Base-by-base conservation (phyloP, 768 basidiomycete genomes). In the Psilocybe cubensis region DNA sequence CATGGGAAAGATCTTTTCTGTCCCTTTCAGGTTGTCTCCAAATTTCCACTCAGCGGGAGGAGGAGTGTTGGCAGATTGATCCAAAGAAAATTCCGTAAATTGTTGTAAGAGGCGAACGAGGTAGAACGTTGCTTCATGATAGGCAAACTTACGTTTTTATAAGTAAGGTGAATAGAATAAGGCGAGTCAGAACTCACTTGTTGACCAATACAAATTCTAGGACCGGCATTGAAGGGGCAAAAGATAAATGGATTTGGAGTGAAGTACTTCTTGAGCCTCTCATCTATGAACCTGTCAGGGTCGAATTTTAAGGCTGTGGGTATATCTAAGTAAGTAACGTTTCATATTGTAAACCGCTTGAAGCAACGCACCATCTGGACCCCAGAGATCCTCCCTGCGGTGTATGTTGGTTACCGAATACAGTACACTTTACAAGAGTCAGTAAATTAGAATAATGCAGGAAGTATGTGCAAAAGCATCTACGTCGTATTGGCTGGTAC, bases 141-240 rank as follows among this genome's bases (percentile, higher is more conserved):
- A 88, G 7, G 87, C 87, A 64, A 87, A 86, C 81, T 87, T 35
- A 4, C 17, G 28, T 9, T 8, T n/a, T 18, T 23, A 28, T 48
- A n/a, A 29, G 25, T 5, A n/a, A 29, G 25, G 31, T 29, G 82
- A 6, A 1, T 20, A n/a, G 4, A 4, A 14, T 3, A 21, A 12
- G n/a, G 14, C 21, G 8, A 18, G 18, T 4, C 17, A 12, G 5
- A 48, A 17, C 58, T 6, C 27, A 69, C 71, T 63, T 74, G 71
- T 56, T 74, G 71, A 8, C 71, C 87, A 8, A 86, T 75, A 54
- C 87, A 88, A 58, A 86, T 84, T 9, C 87, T 75, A 4, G 86
- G 87, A 1, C 85, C 87, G 0, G 84, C 85, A 56, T 87, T 87
- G 72, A 88, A 88, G 0, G 87, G 86, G 4, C 84, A 70, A 68